Conservation (phyloP, 495 filamentous ascomycete genomes). For the Lindgomyces ingoldianus region DNA sequence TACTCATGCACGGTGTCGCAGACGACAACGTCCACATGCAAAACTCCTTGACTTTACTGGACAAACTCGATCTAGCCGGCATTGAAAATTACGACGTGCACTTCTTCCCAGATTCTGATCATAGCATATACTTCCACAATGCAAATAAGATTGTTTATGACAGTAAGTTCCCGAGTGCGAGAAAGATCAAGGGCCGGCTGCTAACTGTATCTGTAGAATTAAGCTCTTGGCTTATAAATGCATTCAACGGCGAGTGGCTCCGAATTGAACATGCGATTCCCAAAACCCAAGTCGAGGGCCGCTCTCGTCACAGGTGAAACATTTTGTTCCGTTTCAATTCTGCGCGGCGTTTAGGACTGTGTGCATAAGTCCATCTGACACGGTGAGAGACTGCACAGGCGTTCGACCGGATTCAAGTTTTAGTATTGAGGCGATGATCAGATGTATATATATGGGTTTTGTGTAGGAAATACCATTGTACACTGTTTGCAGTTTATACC, state of each 20-base stretch:
- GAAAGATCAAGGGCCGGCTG: too few species aligned
- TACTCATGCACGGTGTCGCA: constrained; percentile 90
- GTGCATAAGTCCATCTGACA: neutral
- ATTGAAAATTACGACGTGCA: constrained; percentile 97
- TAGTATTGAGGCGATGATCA: neutral
- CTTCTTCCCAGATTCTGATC: constrained; percentile 94
- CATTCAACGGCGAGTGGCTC: constrained; percentile 96
- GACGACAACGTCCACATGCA: constrained; percentile 98
- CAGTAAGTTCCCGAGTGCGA: constrained; percentile 71
- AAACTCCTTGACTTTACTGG: constrained; percentile 81
- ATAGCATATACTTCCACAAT: constrained; percentile 93
- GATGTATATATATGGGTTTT: neutral
- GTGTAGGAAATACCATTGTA: too few species aligned
- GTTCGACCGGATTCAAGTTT: neutral
- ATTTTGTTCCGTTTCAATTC: neutral
- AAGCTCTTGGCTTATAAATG: constrained; percentile 90
- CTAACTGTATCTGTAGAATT: constrained; percentile 76
- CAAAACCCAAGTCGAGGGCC: constrained; percentile 26
- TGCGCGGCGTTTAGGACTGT: neutral
- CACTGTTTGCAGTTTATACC: too few species aligned
- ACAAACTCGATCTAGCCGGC: constrained; percentile 77
- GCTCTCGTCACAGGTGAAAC: neutral
- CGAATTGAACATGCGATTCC: constrained; percentile 71
- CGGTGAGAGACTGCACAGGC: neutral
- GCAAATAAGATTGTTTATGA: constrained; percentile 92